Base-by-base conservation (phyloP, 164 flowering plant genomes). In the Akebia trifoliata region DNA sequence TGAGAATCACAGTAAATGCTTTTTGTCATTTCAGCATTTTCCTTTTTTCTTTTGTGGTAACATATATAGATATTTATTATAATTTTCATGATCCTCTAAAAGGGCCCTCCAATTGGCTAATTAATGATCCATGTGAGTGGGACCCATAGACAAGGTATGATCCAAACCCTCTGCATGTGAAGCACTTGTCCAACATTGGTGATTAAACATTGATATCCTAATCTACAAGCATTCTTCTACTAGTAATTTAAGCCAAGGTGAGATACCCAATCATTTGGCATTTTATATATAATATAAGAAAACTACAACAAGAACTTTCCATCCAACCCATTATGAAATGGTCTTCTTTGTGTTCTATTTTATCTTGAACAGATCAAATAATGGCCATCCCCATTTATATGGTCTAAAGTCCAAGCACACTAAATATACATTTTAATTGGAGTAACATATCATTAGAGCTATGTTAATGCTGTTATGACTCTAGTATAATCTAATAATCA, bases 141-240 rank as follows among this genome's bases (percentile, higher is more conserved):
- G 61, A 45, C 51, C 61, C 43, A 46, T 15, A 21, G 4, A 57
- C 6, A 32, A 20, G 61, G 39, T 46, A 42, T 40, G 50, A 15
- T 32, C 35, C 6, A 46, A 58, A 8, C 30, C 35, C 55, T 36
- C 52, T 47, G 45, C 62, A 58, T 58, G 53, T 44, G 40, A n/a
- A 36, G 35, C 45, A 58, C 44, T 58, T 58, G 62, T 58, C 53
- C 54, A 46, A 57, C 61, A 57, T 21, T 32, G 24, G 52, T 22
- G 15, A 20, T 8, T 35, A 7, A 10, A 42, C 21, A 40, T 48
- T 26, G 44, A 56, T 26, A 29, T 54, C 31, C 31, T 51, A 36
- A 56, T 14, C 53, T 24, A 34, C 40, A 36, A 59, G 24, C 42
- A 32, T 57, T 58, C 40, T 17, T 47, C n/a, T 17, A 3, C 22